Conservation (phyloP, 805 yeast genomes). For the Saturnispora hagleri region DNA sequence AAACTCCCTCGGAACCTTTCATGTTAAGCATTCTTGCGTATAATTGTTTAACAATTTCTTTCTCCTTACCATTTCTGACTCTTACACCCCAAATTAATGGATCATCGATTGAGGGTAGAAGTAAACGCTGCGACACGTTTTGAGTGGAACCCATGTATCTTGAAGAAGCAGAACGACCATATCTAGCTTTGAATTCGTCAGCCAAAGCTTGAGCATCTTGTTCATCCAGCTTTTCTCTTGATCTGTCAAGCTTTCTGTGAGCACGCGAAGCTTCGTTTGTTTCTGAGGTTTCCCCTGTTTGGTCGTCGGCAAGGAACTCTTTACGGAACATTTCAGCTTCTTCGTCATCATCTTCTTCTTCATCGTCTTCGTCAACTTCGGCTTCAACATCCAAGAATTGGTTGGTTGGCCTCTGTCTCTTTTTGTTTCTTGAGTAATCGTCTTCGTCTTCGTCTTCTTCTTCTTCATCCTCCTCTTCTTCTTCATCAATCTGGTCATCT, state of each 20-base stretch:
- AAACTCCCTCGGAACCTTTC: constrained; percentile 71
- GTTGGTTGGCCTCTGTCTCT: constrained; percentile 51
- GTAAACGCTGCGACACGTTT: constrained; percentile 83
- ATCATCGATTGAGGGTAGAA: constrained; percentile 92
- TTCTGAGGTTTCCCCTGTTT: constrained; percentile 31
- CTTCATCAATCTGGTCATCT: constrained; percentile 21
- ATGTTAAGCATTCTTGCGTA: constrained; percentile 77
- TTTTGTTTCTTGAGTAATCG: constrained; percentile 38
- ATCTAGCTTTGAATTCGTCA: constrained; percentile 81
- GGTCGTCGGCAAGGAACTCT: constrained; percentile 74
- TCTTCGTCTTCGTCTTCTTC: constrained; percentile 43
- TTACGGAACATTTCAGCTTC: constrained; percentile 84
- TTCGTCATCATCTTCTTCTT: constrained; percentile 86
- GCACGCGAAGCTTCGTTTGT: constrained; percentile 53
- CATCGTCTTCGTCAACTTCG: constrained; percentile 97
- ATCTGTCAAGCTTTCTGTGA: constrained; percentile 83
- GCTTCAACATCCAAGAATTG: constrained; percentile 98
- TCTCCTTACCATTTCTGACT: constrained; percentile 88
- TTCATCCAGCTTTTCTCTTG: constrained; percentile 74
- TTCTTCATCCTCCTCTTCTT: constrained; percentile 25
- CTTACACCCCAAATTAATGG: constrained; percentile 95
- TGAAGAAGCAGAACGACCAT: constrained; percentile 75
- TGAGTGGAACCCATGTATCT: constrained; percentile 80
- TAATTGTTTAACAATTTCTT: constrained; percentile 76
- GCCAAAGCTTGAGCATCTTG: constrained; percentile 94